Percentiles rank a stretch among this genome's conserved stretches.
These are phyloP conservation scores for Harringtonia lauricola DNA, from an alignment of 2,329 filamentous ascomycete genomes.

Conservation along the genomic window DNA sequence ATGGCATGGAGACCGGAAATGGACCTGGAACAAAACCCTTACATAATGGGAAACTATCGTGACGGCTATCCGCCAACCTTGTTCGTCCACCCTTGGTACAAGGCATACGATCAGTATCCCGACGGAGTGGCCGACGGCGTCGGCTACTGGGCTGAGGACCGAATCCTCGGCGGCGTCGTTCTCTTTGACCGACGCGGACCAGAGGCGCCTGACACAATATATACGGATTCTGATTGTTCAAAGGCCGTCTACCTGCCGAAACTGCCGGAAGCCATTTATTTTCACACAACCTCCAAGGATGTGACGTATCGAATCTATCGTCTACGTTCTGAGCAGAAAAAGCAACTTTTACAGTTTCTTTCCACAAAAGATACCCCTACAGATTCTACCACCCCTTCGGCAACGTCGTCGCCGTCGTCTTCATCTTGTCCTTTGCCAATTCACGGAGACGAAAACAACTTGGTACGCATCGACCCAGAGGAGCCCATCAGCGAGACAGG, in stretches of 20 bases:
- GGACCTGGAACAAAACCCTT: not conserved
- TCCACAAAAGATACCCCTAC: not conserved
- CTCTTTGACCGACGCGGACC: slow-evolving; percentile 12
- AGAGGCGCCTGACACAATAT: not conserved
- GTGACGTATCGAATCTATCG: slow-evolving; percentile 15
- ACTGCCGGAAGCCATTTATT: slow-evolving; percentile 8
- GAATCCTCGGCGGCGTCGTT: slow-evolving; percentile 17
- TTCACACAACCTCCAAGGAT: slow-evolving; percentile 9
- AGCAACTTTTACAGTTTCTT: slow-evolving; percentile 13
- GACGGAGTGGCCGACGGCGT: slow-evolving; percentile 16
- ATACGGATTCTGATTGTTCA: not conserved
- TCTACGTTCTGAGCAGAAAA: slow-evolving; percentile 12
- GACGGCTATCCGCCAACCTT: slow-evolving; percentile 12
- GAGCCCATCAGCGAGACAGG: slow-evolving; percentile 14
- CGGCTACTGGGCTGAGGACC: slow-evolving; percentile 19
- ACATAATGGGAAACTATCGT: slow-evolving; percentile 2
- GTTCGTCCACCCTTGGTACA: slow-evolving; percentile 17
- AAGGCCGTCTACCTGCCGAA: not conserved
- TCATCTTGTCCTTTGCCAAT: slow-evolving; percentile 8
- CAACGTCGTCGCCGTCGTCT: not conserved
- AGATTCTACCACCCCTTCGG: not conserved
- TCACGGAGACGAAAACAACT: slow-evolving; percentile 8
- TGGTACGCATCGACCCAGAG: slow-evolving; percentile 14
- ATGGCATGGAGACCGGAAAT: slow-evolving; percentile 13
- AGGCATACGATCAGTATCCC: slow-evolving; percentile 17